Base-by-base conservation (phyloP, 371 early-diverging fungal species). In the Mucor circinelloides region DNA sequence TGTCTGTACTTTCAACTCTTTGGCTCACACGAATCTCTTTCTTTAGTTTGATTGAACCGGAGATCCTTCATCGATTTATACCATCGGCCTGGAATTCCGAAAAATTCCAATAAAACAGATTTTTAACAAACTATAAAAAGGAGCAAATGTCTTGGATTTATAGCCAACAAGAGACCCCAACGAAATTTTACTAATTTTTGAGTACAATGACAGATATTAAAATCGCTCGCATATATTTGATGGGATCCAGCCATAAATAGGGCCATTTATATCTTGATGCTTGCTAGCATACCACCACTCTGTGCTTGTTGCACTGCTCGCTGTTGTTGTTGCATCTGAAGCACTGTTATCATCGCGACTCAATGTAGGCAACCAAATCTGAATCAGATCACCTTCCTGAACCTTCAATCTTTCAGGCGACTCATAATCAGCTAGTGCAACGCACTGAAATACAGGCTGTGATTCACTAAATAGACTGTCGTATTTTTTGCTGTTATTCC, bases 201-300 rank as follows among this genome's bases (percentile, higher is more conserved):
- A 13, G 8, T 36, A 10, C 36, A 36, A 13, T 13, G 13, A 36
- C 2, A 13, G 34, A 57, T 84, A 82, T 28, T 58, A 60, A 7
- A 67, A 36, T 60, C 21, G 60, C 31, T 60, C 54, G 27, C 67
- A 67, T 10, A 60, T 54, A 25, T 27, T 40, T 12, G 67, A 67
- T 19, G 67, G 67, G 6, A 67, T 28, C 67, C 67, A 67, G 3
- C 67, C 67, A 31, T 52, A 67, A 3, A 54, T 30, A 27, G 59
- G 38, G 4, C 34, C 56, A 40, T 27, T 55, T 1, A 1, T 4
- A 28, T 19, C 50, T 6, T 27, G 19, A 21, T 55, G 28, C n/a
- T 55, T 31, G 21, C 60, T 67, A 1, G 60, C 70, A 52, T 70
- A 70, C 70, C 70, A 70, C 70, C 70, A 70, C 38, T 70, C 66